A percentile compares a stretch with the other conserved stretches of the same genome.
Evolutionary conservation across 352 stramenopile genomes (phyloP).

Genomic region (Phytophthora ramorum): DNA sequence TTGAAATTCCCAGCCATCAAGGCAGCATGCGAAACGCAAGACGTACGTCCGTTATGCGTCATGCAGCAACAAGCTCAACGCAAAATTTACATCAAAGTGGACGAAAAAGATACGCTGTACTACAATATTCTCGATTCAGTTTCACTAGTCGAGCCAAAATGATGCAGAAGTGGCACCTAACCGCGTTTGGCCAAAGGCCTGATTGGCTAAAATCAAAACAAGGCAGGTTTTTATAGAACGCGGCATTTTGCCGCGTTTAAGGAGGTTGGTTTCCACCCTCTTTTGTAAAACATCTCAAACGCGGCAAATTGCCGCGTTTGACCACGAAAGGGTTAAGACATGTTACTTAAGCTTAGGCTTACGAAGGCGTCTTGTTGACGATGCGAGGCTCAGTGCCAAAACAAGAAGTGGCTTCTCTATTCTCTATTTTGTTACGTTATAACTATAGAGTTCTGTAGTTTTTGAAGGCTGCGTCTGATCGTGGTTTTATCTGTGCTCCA

Average conservation of each 20-base stretch:
- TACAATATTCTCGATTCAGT: background rate
- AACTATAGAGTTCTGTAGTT: too few relatives aligned
- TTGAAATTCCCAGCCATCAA: background rate
- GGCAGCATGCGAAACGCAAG: background rate
- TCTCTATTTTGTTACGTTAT: too few relatives aligned
- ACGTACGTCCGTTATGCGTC: background rate
- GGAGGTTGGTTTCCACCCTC: background rate
- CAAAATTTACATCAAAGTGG: background rate
- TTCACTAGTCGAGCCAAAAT: background rate
- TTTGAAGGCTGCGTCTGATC: too few relatives aligned
- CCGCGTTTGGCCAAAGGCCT: background rate
- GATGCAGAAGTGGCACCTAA: background rate
- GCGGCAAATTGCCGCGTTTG: too few relatives aligned
- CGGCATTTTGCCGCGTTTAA: background rate
- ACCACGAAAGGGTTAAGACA: constrained; percentile 1
- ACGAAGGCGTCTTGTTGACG: too few relatives aligned
- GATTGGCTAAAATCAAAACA: background rate
- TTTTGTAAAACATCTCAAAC: background rate
- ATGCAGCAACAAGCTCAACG: background rate
- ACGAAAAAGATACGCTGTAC: background rate
- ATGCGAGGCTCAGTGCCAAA: too few relatives aligned
- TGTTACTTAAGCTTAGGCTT: too few relatives aligned
- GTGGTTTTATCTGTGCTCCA: too few relatives aligned
- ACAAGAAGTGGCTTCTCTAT: too few relatives aligned
- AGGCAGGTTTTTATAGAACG: background rate